These are phyloP conservation scores for Pseudogymnoascus sp. DNA, from an alignment of 2,329 filamentous ascomycete species.

Conservation along the genomic window DNA sequence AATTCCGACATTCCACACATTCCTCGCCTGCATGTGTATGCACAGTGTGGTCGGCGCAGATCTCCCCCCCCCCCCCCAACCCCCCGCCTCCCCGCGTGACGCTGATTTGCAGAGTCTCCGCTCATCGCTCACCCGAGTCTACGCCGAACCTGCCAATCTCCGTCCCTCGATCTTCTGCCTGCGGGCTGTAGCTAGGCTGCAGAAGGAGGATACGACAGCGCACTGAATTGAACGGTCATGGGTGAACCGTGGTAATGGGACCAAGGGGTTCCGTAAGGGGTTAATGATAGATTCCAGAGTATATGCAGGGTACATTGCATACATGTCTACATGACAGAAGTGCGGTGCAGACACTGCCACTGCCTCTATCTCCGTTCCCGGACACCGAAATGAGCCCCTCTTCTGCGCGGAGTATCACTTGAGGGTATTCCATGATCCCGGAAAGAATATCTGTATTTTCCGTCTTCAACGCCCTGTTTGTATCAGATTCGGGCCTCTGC, in stretches of 20 bases:
- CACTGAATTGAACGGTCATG: neutral
- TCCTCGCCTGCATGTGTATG: neutral
- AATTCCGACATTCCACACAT: neutral
- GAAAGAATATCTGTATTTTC: neutral
- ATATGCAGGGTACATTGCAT: neutral
- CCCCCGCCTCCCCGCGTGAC: neutral
- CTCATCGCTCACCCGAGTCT: neutral
- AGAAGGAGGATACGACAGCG: neutral
- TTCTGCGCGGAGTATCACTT: neutral
- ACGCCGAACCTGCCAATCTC: constrained; percentile 1
- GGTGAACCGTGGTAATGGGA: neutral
- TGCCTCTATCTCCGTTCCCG: neutral
- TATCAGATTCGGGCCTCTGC: neutral
- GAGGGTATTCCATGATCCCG: neutral
- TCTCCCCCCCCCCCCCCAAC: neutral
- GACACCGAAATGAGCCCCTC: neutral
- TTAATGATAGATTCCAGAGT: neutral
- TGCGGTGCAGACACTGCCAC: neutral
- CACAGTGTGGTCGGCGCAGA: neutral
- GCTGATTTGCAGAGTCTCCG: neutral
- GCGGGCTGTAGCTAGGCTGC: neutral
- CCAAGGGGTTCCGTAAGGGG: neutral
- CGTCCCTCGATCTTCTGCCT: neutral
- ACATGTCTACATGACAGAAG: neutral
- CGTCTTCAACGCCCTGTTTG: neutral